Conservation (phyloP, 495 filamentous ascomycete genomes). For the Penicillium arizonense region DNA sequence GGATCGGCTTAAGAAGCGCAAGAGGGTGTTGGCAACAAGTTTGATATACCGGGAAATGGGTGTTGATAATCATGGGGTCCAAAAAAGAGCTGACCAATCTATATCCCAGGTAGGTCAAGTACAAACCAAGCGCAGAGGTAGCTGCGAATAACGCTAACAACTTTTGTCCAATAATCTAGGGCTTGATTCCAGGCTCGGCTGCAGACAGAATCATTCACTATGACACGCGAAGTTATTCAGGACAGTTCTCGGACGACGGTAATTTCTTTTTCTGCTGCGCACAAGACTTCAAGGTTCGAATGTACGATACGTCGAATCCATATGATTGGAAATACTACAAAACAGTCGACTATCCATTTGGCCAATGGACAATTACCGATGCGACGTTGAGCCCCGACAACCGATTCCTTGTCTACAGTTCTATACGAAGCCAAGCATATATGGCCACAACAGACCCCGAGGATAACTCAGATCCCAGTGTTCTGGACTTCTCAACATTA, state of each 20-base stretch:
- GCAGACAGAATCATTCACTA: conserved; percentile 90
- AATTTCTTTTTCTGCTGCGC: conserved; percentile 97
- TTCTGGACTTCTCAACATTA: conserved; percentile 67
- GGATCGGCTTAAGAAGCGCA: conserved; percentile 51
- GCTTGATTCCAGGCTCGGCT: conserved; percentile 66
- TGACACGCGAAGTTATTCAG: conserved; percentile 82
- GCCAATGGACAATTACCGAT: conserved; percentile 95
- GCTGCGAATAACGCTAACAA: not conserved
- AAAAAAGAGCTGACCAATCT: conserved; percentile 55
- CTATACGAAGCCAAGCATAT: conserved; percentile 77
- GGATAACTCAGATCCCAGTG: conserved; percentile 70
- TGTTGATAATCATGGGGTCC: conserved; percentile 48
- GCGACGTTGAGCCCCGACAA: conserved; percentile 92
- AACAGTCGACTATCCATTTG: conserved; percentile 79
- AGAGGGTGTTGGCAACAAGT: conserved; percentile 60
- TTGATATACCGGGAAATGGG: conserved; percentile 82
- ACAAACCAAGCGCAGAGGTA: not conserved
- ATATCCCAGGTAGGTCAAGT: conserved; percentile 59
- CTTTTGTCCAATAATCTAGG: conserved; percentile 25
- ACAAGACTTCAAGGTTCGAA: conserved; percentile 89
- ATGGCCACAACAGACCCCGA: conserved; percentile 84
- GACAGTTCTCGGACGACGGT: conserved; percentile 94
- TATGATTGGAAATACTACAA: conserved; percentile 97
- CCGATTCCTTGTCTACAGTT: conserved; percentile 82
- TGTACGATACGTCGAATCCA: conserved; percentile 97